phyloP scores from a whole-genome alignment of 2,329 filamentous ascomycete species.

The Amylocarpus encephaloides region DNA sequence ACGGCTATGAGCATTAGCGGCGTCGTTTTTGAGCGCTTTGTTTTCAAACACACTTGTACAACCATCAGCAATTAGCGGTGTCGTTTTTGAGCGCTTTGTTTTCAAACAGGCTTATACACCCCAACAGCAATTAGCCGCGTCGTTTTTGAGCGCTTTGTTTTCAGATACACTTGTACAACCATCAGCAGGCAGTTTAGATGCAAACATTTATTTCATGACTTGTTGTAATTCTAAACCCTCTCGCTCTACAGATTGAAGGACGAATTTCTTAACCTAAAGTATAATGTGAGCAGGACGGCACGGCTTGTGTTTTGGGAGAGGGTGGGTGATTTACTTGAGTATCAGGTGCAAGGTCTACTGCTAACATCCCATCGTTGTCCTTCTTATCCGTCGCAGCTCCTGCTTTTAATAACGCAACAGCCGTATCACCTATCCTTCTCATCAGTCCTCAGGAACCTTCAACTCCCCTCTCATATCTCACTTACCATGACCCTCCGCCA shows the following conservation, averaged over 20 bases:
- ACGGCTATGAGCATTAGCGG: not conserved
- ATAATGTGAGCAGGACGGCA: conserved; percentile 3
- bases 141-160: not conserved
- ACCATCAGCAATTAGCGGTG: not conserved
- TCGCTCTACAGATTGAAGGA: conserved; percentile 65
- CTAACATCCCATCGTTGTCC: conserved; percentile 62
- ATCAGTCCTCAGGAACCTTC: too few relatives aligned
- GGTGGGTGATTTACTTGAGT: conserved; percentile 55
- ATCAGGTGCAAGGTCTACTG: conserved; percentile 82
- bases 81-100: not conserved
- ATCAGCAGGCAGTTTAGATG: not conserved
- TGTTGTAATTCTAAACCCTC: conserved; percentile 66
- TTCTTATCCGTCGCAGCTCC: conserved; percentile 78
- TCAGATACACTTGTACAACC: not conserved
- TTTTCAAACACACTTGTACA: not conserved
- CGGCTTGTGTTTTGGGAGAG: not conserved
- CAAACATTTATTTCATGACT: not conserved
- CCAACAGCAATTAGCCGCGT: conserved; percentile 1
- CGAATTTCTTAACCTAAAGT: conserved; percentile 17
- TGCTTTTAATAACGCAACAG: conserved; percentile 72
- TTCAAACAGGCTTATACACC: not conserved
- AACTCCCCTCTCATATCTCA: conserved; percentile 2
- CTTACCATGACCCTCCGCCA: conserved; percentile 67
- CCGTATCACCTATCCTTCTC: conserved; percentile 60
- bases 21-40: not conserved